Evolutionary conservation across 2,329 filamentous ascomycete species (phyloP).

Genomic region (Aspergillus sp.): DNA sequence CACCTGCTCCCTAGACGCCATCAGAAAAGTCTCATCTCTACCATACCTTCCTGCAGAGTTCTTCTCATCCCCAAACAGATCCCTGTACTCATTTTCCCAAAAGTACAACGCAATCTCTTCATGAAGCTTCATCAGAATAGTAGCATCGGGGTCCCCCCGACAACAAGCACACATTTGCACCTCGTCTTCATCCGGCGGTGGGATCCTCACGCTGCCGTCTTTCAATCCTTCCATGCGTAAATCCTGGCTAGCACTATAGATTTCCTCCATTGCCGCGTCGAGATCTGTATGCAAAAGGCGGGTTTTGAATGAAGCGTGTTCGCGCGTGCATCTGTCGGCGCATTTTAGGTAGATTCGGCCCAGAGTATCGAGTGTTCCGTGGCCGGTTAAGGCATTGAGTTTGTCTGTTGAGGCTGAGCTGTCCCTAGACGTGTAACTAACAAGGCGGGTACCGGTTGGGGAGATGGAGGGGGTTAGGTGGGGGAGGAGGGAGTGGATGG

Average conservation of each 20-base stretch:
- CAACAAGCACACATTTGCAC: conserved; percentile 18
- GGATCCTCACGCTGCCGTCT: conserved; percentile 11
- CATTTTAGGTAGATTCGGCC: conserved; percentile 14
- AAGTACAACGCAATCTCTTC: conserved; percentile 17
- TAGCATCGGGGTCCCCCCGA: conserved; percentile 17
- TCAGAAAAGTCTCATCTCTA: neutral
- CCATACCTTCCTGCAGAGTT: neutral
- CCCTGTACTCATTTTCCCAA: conserved; percentile 15
- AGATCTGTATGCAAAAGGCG: conserved; percentile 17
- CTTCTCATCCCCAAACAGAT: conserved; percentile 15
- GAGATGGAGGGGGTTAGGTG: conserved; percentile 14
- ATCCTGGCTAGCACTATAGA: conserved; percentile 13
- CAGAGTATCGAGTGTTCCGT: conserved; percentile 17
- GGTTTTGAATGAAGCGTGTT: conserved; percentile 17
- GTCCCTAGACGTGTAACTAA: conserved; percentile 8
- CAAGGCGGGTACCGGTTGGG: conserved; percentile 11
- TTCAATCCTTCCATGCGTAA: neutral
- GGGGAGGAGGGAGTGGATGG: conserved; percentile 13
- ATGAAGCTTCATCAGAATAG: conserved; percentile 15
- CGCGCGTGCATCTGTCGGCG: conserved; percentile 11
- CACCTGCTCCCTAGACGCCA: conserved; percentile 5
- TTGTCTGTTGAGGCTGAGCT: neutral
- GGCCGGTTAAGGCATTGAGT: conserved; percentile 7
- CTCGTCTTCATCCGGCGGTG: neutral
- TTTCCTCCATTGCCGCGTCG: conserved; percentile 12